Base-by-base conservation (phyloP, 169 alveolate species). In the Theileria equi region DNA sequence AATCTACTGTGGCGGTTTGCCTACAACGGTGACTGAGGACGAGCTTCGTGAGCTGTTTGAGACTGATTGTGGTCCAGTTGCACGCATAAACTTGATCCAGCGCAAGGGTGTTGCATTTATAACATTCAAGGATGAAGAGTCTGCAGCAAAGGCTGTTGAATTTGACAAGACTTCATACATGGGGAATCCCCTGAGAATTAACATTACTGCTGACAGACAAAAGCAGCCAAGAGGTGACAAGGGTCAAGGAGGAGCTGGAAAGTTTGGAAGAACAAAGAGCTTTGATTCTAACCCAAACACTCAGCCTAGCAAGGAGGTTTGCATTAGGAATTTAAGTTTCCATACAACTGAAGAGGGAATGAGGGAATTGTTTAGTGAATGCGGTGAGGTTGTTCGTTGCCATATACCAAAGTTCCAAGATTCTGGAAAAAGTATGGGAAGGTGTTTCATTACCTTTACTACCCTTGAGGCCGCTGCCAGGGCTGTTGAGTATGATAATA, bases 71-170 rank as follows among this genome's bases (percentile, higher is more conserved):
- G 97, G 97, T 10, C 79, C 90, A 34, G 84, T 92, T 8, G 81
- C 80, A 0, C 89, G 94, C 29, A 81, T 93, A 21, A 85, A 89
- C 58, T 70, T 92, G 58, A 85, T 94, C 21, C 86, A 84, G 50
- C 77, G 84, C 19, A 91, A 90, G 54, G 97, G 97, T 5, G 82
- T 91, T 21, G 97, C 97, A 5, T 93, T 93, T 69, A 90, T 93
- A 31, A 88, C 94, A 2, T 92, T 93, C 55, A 88, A 74, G 16
- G 61, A 64, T 43, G 94, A 91, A 26, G 93, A 91, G 61, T 83
- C 89, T 4, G 96, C 96, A 8, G 74, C 84, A 45, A 90, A 91
- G 80, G 97, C 97, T 17, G 76, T 89, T 0, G 91, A 87, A 41
- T 88, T 85, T 70, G 92, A 93, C 58, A 91, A 91, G 36, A 88